Percentiles rank a stretch among this genome's conserved stretches.
Evolutionary conservation across 352 stramenopile species (phyloP).

Genomic region (Thraustochytrium striatum): DNA sequence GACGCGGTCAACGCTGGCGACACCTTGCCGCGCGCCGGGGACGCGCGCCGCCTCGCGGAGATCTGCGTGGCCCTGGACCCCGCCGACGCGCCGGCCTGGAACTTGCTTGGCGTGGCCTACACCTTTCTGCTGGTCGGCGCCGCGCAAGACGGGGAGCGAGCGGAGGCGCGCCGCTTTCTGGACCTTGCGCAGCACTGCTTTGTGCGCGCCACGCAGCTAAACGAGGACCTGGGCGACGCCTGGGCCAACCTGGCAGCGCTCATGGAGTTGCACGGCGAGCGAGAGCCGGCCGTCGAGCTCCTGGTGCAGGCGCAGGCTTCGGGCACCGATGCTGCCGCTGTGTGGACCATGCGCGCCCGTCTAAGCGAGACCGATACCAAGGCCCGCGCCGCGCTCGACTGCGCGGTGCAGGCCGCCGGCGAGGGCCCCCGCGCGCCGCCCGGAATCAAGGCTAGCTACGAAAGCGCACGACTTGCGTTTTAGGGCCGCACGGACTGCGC

Average conservation of each 20-base stretch:
- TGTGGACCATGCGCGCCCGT: not conserved
- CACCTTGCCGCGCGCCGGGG: not conserved
- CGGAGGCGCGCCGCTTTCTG: not conserved
- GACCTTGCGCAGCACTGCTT: constrained; percentile 24
- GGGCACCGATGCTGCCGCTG: not conserved
- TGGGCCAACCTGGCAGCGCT: constrained; percentile 9
- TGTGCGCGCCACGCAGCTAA: constrained; percentile 15
- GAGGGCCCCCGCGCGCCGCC: not conserved
- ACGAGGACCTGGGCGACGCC: not conserved
- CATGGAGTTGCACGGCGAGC: not conserved
- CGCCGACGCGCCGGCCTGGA: not conserved
- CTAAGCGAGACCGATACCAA: not conserved
- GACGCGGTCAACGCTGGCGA: not conserved
- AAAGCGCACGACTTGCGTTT: not conserved
- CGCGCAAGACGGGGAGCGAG: no score
- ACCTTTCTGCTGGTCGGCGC: not conserved
- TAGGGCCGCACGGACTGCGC: not conserved
- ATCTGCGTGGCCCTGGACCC: not conserved
- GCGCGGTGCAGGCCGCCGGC: not conserved
- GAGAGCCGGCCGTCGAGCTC: not conserved
- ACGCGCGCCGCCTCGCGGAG: not conserved
- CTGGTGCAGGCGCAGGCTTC: not conserved
- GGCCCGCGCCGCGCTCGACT: not conserved
- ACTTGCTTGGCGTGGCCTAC: not conserved
- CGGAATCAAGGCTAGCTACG: not conserved